phyloP scores from a whole-genome alignment of 306 rosid species.

The Cucurbita argyrosperma region DNA sequence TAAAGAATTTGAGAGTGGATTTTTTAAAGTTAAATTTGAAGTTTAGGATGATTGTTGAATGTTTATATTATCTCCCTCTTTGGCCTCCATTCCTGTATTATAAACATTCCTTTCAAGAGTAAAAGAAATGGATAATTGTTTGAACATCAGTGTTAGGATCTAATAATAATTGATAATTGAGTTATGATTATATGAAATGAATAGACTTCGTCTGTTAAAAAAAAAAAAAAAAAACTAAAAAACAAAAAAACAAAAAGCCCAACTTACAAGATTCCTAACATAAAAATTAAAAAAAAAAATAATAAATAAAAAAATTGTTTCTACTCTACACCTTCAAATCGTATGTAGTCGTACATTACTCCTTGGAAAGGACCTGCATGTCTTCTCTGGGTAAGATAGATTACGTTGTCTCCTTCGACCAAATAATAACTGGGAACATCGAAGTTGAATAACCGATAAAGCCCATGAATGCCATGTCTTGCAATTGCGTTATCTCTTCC shows the following conservation, averaged over 20 bases:
- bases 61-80: not conserved
- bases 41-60: not conserved
- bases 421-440: not conserved
- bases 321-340: not conserved
- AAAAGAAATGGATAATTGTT: too few relatives aligned
- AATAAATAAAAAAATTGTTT: not conserved
- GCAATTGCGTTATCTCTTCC: not conserved
- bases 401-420: not conserved
- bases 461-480: conserved; percentile 1
- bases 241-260: not conserved
- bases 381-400: not conserved
- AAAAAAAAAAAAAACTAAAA: not conserved
- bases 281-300: not conserved
- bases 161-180: too few relatives aligned
- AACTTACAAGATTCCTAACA: not conserved
- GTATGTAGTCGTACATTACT: not conserved
- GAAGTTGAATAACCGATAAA: not conserved
- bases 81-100: not conserved
- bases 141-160: too few relatives aligned
- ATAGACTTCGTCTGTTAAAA: not conserved
- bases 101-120: not conserved
- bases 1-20: not conserved
- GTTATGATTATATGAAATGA: not conserved
- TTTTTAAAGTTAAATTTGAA: not conserved
- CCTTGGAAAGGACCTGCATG: not conserved